Evolutionary conservation across 208 protist genomes (phyloP).

Genomic region (Trypanosoma congolense): DNA sequence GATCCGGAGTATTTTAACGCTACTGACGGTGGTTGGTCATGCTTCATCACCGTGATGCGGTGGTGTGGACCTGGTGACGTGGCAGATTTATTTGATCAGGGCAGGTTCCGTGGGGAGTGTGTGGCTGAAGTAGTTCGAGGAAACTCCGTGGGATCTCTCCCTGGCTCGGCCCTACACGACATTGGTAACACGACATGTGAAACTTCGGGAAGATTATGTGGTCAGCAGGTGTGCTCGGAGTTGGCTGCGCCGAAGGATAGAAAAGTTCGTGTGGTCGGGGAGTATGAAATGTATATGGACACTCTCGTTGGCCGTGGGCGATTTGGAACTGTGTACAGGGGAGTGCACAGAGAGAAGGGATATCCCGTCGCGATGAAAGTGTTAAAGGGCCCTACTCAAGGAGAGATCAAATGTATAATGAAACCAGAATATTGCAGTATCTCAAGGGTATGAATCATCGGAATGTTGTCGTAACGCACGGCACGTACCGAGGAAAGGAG

Average conservation of each 20-base stretch:
- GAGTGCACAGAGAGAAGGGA: slow-evolving; percentile 16
- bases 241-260: not conserved
- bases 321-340: slow-evolving; percentile 56
- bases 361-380: slow-evolving; percentile 50
- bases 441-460: slow-evolving; percentile 31
- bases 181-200: too few relatives aligned
- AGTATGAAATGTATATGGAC: slow-evolving; percentile 12
- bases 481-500: slow-evolving; percentile 14
- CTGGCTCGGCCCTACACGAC: too few relatives aligned
- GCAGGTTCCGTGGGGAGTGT: not conserved
- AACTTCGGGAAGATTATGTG: too few relatives aligned
- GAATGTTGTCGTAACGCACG: slow-evolving; percentile 24
- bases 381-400: slow-evolving; percentile 6
- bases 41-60: not conserved
- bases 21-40: not conserved
- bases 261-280: slow-evolving; percentile 2
- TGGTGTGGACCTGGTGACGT: not conserved
- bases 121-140: not conserved
- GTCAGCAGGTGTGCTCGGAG: too few relatives aligned
- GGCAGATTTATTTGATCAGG: not conserved
- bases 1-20: not conserved
- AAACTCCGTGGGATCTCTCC: too few relatives aligned
- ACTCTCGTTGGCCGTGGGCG: slow-evolving; percentile 41
- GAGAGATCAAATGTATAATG: slow-evolving; percentile 11
- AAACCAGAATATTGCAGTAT: slow-evolving; percentile 27